These are phyloP conservation scores for Cutaneotrichosporon dermatis DNA, from an alignment of 1,284 basidiomycete genomes.

Conservation along the genomic window DNA sequence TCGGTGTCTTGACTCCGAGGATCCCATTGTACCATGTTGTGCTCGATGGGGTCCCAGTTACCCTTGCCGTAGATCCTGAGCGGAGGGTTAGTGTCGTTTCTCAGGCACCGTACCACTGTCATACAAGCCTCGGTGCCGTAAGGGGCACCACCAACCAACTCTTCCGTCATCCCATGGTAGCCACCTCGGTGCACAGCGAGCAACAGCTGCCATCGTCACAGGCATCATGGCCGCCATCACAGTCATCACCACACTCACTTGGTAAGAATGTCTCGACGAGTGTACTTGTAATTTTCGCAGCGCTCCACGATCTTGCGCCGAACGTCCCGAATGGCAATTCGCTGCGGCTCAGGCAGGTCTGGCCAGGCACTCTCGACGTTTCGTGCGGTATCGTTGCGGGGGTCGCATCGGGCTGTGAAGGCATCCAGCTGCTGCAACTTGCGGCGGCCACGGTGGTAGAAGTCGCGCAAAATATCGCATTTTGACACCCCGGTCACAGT, in stretches of 20 bases:
- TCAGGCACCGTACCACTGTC: too few species aligned
- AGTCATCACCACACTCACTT: slow-evolving; percentile 33
- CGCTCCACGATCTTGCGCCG: slow-evolving; percentile 48
- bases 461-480: slow-evolving; percentile 34
- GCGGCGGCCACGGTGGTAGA: slow-evolving; percentile 42
- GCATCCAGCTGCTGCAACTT: slow-evolving; percentile 45
- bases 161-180: too few species aligned
- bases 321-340: slow-evolving; percentile 44
- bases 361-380: slow-evolving; percentile 19
- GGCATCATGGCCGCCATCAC: too few species aligned
- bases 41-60: slow-evolving; percentile 45
- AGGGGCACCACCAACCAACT: slow-evolving; percentile 2
- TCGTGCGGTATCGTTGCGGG: not conserved
- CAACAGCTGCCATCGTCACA: not conserved
- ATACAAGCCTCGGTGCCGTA: too few species aligned
- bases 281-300: slow-evolving; percentile 50
- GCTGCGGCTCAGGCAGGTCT: slow-evolving; percentile 37
- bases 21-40: slow-evolving; percentile 40
- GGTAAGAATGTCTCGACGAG: slow-evolving; percentile 46
- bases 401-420: slow-evolving; percentile 41
- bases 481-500: slow-evolving; percentile 42
- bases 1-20: slow-evolving; percentile 30
- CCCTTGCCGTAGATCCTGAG: slow-evolving; percentile 30
- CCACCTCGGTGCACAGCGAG: not conserved
- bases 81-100: not conserved